These are phyloP conservation scores for Monilinia polystroma DNA, from an alignment of 2,329 filamentous ascomycete genomes.

Conservation along the genomic window DNA sequence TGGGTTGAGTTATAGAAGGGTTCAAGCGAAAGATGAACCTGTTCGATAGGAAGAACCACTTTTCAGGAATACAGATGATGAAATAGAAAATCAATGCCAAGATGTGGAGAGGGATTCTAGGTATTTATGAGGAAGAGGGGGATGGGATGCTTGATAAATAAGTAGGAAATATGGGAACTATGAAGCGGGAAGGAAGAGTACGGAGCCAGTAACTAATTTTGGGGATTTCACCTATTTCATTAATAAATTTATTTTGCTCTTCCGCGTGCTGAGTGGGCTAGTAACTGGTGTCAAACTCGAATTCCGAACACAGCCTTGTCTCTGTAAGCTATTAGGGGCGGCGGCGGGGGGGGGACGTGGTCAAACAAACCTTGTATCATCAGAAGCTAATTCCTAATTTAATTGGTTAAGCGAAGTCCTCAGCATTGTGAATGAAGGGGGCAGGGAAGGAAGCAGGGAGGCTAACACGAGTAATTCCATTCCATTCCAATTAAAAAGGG, in stretches of 20 bases:
- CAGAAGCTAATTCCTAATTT: background rate
- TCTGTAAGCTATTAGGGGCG: constrained; percentile 13
- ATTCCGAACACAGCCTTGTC: constrained; percentile 21
- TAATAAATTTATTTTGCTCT: background rate
- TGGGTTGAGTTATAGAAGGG: constrained; percentile 1
- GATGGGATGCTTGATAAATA: constrained; percentile 5
- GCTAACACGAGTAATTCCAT: constrained; percentile 10
- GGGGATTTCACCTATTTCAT: constrained; percentile 11
- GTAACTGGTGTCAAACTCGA: constrained; percentile 14
- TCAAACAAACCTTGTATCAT: constrained; percentile 23
- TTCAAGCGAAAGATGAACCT: constrained; percentile 13
- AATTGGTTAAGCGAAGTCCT: constrained; percentile 11
- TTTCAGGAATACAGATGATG: constrained; percentile 6
- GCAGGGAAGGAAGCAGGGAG: constrained; percentile 2
- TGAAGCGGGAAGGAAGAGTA: background rate
- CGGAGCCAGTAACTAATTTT: background rate
- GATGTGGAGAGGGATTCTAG: constrained; percentile 10
- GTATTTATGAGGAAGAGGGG: background rate
- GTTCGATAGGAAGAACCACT: constrained; percentile 7
- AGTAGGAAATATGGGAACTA: constrained; percentile 3
- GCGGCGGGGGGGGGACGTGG: constrained; percentile 3
- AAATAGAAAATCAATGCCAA: constrained; percentile 18
- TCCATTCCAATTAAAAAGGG: background rate
- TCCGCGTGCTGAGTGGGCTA: background rate
- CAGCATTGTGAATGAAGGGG: constrained; percentile 7